Percentiles rank a stretch among this genome's conserved stretches.
Evolutionary conservation across 169 alveolate species (phyloP).

Genomic region (Eimeria praecox): DNA sequence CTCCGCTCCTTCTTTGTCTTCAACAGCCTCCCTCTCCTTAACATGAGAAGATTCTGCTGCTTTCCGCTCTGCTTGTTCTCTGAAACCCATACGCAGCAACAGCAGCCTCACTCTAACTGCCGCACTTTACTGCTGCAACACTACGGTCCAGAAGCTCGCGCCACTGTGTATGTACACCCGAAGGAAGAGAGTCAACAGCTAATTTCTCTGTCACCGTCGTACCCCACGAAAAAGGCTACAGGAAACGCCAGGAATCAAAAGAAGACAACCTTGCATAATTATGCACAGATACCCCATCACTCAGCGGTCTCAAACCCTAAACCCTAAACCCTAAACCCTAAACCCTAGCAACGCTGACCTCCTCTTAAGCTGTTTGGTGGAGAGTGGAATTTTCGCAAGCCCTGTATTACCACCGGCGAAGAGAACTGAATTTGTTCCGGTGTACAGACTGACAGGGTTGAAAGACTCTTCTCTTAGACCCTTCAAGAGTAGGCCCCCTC

Average conservation of each 20-base stretch:
- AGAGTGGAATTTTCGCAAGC: neutral
- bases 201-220: neutral
- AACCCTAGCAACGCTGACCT: neutral
- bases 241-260: too few relatives aligned
- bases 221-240: too few relatives aligned
- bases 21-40: slow-evolving; percentile 29
- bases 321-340: slow-evolving; percentile 3
- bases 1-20: slow-evolving; percentile 82
- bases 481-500: too few relatives aligned
- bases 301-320: too few relatives aligned
- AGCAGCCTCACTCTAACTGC: neutral
- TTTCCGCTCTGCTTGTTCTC: neutral
- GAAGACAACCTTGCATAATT: too few relatives aligned
- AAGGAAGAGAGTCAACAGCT: too few relatives aligned
- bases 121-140: neutral
- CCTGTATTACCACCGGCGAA: neutral
- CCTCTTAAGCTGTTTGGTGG: slow-evolving; percentile 31
- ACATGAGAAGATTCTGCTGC: neutral
- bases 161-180: too few relatives aligned
- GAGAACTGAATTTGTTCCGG: neutral
- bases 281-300: too few relatives aligned
- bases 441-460: neutral
- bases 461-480: neutral
- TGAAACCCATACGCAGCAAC: neutral
- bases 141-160: too few relatives aligned